A percentile compares a stretch with the other conserved stretches of the same genome.
phyloP scores from a whole-genome alignment of 2,329 filamentous ascomycete genomes.

The Daldinia sp. region DNA sequence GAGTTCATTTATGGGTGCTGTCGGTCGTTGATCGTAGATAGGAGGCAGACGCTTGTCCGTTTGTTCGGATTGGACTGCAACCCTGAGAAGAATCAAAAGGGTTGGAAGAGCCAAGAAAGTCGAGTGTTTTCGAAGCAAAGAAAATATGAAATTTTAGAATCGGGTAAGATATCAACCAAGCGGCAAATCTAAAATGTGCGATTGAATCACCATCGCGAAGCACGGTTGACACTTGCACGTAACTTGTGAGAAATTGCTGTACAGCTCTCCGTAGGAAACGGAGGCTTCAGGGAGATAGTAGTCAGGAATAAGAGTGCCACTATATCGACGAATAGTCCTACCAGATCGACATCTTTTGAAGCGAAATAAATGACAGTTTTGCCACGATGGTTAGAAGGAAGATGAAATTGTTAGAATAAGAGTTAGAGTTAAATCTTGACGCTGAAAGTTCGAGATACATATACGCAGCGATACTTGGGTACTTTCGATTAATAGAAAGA shows the following conservation, averaged over 20 bases:
- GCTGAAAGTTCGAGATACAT: neutral
- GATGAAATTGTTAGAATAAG: neutral
- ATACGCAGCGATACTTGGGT: neutral
- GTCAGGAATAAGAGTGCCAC: neutral
- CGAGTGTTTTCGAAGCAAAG: neutral
- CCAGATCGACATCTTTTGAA: neutral
- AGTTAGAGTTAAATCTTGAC: constrained; percentile 3
- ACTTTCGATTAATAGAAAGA: neutral
- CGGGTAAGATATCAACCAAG: neutral
- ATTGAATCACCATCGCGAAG: neutral
- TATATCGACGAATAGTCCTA: neutral
- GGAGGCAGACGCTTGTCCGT: neutral
- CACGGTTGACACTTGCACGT: neutral
- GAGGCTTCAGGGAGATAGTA: neutral
- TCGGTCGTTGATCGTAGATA: neutral
- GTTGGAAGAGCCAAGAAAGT: neutral
- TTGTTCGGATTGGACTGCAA: neutral
- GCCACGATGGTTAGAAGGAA: neutral
- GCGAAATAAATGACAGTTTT: neutral
- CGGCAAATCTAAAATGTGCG: neutral
- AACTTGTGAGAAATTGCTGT: neutral
- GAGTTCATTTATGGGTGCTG: neutral
- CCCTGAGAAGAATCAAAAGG: neutral
- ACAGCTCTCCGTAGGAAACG: neutral
- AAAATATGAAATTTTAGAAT: neutral